Conservation (phyloP, 2,329 filamentous ascomycete genomes). For the Sarocladium kiliense region DNA sequence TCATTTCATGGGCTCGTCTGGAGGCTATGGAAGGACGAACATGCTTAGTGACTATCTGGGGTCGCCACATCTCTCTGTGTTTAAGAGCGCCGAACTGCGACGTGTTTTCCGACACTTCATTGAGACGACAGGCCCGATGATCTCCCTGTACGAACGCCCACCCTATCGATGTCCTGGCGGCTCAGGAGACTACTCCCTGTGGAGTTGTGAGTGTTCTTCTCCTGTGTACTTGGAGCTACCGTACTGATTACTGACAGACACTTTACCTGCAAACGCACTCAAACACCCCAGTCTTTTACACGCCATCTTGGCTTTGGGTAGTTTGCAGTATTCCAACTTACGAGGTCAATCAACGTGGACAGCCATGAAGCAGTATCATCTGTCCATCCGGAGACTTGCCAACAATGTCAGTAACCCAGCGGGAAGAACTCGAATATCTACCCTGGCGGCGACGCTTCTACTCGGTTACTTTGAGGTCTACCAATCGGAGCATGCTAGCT, state of each 20-base stretch:
- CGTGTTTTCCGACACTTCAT: constrained; percentile 85
- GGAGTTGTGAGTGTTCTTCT: constrained; percentile 47
- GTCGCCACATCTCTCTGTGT: neutral
- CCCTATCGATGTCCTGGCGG: constrained; percentile 58
- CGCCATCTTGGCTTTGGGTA: constrained; percentile 81
- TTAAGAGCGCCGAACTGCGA: neutral
- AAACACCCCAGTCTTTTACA: constrained; percentile 84
- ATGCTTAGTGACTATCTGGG: constrained; percentile 18
- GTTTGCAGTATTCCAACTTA: constrained; percentile 81
- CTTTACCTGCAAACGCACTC: constrained; percentile 76
- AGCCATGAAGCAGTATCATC: constrained; percentile 87
- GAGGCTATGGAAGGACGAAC: neutral
- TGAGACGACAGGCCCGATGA: constrained; percentile 76
- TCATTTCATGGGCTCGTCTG: constrained; percentile 20
- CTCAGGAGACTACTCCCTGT: constrained; percentile 45
- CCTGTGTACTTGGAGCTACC: neutral
- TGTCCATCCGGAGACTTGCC: constrained; percentile 73
- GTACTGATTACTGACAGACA: constrained; percentile 43
- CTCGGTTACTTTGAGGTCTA: constrained; percentile 92
- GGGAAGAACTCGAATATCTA: constrained; percentile 69
- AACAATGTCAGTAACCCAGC: constrained; percentile 65
- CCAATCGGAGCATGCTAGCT: constrained; percentile 90
- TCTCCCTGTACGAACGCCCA: constrained; percentile 84
- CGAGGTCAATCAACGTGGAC: constrained; percentile 70
- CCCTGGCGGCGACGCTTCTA: constrained; percentile 80